Evolutionary conservation across 352 stramenopile genomes (phyloP).

Genomic region (Paralagenidium karlingii): DNA sequence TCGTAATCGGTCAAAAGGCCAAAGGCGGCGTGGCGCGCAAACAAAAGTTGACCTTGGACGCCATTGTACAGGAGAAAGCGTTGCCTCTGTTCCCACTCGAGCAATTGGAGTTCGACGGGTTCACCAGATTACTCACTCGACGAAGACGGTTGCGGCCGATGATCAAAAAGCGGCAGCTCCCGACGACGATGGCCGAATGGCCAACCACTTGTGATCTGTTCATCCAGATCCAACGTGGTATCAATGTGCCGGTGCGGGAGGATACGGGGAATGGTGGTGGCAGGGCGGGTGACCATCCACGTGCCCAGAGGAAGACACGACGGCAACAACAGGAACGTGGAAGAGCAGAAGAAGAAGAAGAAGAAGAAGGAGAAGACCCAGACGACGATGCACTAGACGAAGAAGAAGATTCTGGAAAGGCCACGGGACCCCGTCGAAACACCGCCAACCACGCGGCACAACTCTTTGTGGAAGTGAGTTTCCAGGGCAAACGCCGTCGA

Average conservation of each 20-base stretch:
- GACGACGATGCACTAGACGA: slow-evolving; percentile 2
- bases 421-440: background rate
- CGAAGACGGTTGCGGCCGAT: slow-evolving; percentile 34
- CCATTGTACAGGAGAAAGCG: slow-evolving; percentile 76
- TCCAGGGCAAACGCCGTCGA: slow-evolving; percentile 62
- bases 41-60: slow-evolving; percentile 21
- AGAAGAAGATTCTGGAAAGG: slow-evolving; percentile 3
- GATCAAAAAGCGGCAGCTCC: slow-evolving; percentile 9
- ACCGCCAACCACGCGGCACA: background rate
- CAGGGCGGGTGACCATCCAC: too few species aligned
- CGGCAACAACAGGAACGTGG: background rate
- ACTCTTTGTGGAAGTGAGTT: slow-evolving; percentile 70
- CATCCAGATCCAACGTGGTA: slow-evolving; percentile 68
- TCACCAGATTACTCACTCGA: slow-evolving; percentile 40
- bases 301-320: too few species aligned
- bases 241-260: slow-evolving; percentile 62
- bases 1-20: slow-evolving; percentile 5
- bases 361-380: background rate
- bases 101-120: slow-evolving; percentile 34
- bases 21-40: slow-evolving; percentile 1
- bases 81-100: slow-evolving; percentile 61
- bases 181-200: slow-evolving; percentile 26
- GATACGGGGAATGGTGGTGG: too few species aligned
- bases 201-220: slow-evolving; percentile 60
- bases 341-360: background rate